These are phyloP conservation scores for Candida ortonii DNA, from an alignment of 805 yeast genomes.

Conservation along the genomic window DNA sequence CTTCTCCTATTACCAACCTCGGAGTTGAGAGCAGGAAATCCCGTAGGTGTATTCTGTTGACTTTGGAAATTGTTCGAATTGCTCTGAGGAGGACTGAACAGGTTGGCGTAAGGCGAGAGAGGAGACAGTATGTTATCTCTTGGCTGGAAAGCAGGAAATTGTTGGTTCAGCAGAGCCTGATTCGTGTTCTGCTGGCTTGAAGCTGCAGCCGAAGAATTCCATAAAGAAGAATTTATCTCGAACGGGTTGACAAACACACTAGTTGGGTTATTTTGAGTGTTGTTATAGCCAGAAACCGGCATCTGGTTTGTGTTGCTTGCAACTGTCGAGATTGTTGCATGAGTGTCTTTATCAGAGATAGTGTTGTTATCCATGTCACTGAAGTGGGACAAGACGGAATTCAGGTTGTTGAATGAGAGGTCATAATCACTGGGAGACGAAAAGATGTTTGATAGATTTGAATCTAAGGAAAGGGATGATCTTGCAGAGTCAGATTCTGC, in stretches of 20 bases:
- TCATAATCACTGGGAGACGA: conserved; percentile 18
- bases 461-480: conserved; percentile 22
- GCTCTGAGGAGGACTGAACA: conserved; percentile 14
- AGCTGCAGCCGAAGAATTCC: conserved; percentile 16
- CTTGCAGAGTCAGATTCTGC: conserved; percentile 18
- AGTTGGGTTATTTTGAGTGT: not conserved
- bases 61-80: not conserved
- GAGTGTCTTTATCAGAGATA: conserved; percentile 15
- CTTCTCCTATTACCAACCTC: conserved; percentile 25
- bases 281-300: conserved; percentile 3
- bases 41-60: conserved; percentile 1
- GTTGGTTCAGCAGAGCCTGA: conserved; percentile 10
- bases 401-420: conserved; percentile 14
- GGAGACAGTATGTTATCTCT: conserved; percentile 18
- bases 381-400: conserved; percentile 15
- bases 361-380: conserved; percentile 23
- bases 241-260: conserved; percentile 23
- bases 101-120: conserved; percentile 17
- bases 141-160: conserved; percentile 9
- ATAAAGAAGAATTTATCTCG: conserved; percentile 24
- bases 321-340: conserved; percentile 8
- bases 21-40: too few relatives aligned
- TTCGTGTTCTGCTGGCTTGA: conserved; percentile 4
- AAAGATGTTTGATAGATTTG: conserved; percentile 16
- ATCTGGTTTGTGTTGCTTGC: conserved; percentile 2